Conservation (phyloP, 192 early-diverging fungal species). For the Kappamyces sp. region DNA sequence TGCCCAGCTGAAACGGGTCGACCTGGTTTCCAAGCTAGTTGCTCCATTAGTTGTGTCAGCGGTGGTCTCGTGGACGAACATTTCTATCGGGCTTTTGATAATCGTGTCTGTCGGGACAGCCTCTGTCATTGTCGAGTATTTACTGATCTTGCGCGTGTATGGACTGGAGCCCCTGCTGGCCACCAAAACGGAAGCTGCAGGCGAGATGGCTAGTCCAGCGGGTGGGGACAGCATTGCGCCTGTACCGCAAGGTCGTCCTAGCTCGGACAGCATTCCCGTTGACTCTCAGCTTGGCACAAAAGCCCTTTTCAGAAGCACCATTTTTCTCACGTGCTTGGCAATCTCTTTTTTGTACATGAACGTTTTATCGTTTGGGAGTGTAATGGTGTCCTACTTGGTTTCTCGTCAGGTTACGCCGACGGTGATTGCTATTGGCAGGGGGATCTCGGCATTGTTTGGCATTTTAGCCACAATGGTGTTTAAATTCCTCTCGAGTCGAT, state of each 20-base stretch:
- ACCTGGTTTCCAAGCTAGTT: conserved; percentile 36
- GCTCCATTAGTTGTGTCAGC: conserved; percentile 34
- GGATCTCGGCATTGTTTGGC: conserved; percentile 29
- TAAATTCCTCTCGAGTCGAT: conserved; percentile 15
- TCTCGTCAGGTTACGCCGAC: conserved; percentile 23
- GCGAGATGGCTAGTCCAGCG: no score
- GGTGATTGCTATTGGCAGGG: conserved; percentile 28
- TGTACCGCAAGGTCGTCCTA: no score
- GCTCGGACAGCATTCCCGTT: no score
- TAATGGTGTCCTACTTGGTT: conserved; percentile 39
- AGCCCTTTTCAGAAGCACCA: no score
- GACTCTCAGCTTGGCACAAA: no score
- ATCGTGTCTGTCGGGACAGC: no score
- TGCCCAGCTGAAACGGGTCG: conserved; percentile 29
- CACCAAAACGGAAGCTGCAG: no score
- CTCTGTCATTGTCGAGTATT: no score
- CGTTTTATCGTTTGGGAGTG: conserved; percentile 33
- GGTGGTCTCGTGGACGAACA: conserved; percentile 9
- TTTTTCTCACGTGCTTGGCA: conserved; percentile 22
- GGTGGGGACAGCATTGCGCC: no score
- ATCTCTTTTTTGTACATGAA: conserved; percentile 39
- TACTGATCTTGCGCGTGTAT: no score
- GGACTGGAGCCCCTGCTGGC: no score
- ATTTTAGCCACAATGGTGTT: conserved; percentile 29
- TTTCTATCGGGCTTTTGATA: background rate